These are phyloP conservation scores for Rhynchosporium secalis DNA, from an alignment of 2,329 filamentous ascomycete species.

Conservation along the genomic window DNA sequence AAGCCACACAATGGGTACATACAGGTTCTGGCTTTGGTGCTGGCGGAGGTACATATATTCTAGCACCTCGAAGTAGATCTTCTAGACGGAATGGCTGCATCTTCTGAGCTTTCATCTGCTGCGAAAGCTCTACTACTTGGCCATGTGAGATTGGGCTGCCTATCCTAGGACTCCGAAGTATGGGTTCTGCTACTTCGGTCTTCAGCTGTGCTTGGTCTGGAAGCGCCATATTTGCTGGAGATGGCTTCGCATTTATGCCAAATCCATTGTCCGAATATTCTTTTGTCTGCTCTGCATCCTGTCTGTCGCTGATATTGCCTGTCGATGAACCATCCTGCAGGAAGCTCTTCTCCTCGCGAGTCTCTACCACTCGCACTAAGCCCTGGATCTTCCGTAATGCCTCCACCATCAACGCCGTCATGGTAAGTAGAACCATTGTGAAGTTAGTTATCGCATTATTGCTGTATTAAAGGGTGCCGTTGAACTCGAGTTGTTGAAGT, in stretches of 20 bases:
- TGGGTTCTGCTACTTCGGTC: slow-evolving; percentile 44
- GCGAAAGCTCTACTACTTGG: slow-evolving; percentile 66
- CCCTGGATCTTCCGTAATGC: slow-evolving; percentile 49
- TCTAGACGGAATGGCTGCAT: slow-evolving; percentile 57
- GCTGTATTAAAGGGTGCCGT: not conserved
- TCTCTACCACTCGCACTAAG: slow-evolving; percentile 4
- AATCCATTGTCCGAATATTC: not conserved
- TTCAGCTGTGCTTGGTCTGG: not conserved
- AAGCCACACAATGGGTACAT: slow-evolving; percentile 38
- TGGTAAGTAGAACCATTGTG: slow-evolving; percentile 74
- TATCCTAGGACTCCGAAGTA: slow-evolving; percentile 45
- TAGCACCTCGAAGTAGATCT: slow-evolving; percentile 68
- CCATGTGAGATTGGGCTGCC: slow-evolving; percentile 72
- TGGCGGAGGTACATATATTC: slow-evolving; percentile 76
- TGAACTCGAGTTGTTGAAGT: slow-evolving; percentile 1
- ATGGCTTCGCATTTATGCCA: not conserved
- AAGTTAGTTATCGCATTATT: slow-evolving; percentile 18
- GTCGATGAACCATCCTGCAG: not conserved
- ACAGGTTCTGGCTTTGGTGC: slow-evolving; percentile 77
- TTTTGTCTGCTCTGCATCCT: not conserved
- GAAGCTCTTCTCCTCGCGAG: not conserved
- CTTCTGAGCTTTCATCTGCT: slow-evolving; percentile 45
- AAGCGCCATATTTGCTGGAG: not conserved
- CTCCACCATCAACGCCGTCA: slow-evolving; percentile 68
- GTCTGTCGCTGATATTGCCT: not conserved